Base-by-base conservation (phyloP, 495 filamentous ascomycete species). In the Aspergillus cristatus region DNA sequence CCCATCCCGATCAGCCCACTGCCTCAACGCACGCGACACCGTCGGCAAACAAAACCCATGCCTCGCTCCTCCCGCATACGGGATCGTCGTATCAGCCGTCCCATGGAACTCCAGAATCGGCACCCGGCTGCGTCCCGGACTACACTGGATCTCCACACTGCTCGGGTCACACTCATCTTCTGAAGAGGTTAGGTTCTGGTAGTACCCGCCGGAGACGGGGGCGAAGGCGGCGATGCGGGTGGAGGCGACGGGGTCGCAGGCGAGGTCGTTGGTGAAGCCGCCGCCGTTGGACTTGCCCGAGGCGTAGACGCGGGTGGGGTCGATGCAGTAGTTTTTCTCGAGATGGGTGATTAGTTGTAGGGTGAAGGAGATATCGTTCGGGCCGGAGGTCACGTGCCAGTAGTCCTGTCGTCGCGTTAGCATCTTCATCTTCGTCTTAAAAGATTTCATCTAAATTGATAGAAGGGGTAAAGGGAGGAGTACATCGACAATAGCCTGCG, bases 241-340 rank as follows among this genome's bases (percentile, higher is more conserved):
- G 12, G 60, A 59, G 7, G 57, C 49, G 1, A 47, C 53, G 6
- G 52, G 32, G 28, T 65, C 52, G 51, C 77, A 79, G 2, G 76
- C 74, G 1, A 81, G 63, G 0, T 70, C 53, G 20, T 57, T 58
- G 4, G 67, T 62, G 40, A 80, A 74, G 1, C 72, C 73, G 4
- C 74, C 77, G 14, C 76, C 77, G 45, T 78, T 75, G 0, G 72
- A 77, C 43, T 77, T 75, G 3, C 77, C 76, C 5, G 66, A 63
- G 1, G 75, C 72, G 40, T 73, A 80, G 18, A 79, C 53, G 20
- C 72, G 67, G 26, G 44, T 45, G 4, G 53, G 38, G 41, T 80
- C 75, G 35, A 79, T 60, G 51, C 74, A 77, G 32, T 69, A 55
- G 13, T 46, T 42, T 13, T 52, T 42, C 43, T 60, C 44, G 18